Conservation (phyloP, 148 eudicot species). For the Vaccinium darrowii region DNA sequence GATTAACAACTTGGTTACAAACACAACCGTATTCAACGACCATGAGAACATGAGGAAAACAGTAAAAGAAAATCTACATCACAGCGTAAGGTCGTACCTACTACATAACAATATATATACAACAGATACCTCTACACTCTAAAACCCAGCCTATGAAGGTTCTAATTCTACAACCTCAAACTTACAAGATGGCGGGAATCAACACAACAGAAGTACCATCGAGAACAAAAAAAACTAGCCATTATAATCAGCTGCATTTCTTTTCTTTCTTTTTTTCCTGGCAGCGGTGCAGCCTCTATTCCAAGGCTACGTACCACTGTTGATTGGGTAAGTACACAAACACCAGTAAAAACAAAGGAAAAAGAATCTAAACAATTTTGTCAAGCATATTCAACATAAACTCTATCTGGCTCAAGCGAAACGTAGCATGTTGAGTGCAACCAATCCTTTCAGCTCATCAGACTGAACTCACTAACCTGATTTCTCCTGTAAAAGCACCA, state of each 20-base stretch:
- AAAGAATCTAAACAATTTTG: not conserved
- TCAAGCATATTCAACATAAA: not conserved
- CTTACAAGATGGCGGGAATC: not conserved
- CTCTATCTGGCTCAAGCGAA: slow-evolving; percentile 5
- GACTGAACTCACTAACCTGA: slow-evolving; percentile 49
- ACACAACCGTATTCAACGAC: not conserved
- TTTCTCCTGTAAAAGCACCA: slow-evolving; percentile 97
- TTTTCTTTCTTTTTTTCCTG: not conserved
- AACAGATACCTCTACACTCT: not conserved
- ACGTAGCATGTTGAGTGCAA: slow-evolving; percentile 8
- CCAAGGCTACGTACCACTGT: not conserved
- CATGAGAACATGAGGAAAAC: not conserved
- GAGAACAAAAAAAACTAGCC: not conserved
- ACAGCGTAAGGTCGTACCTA: not conserved
- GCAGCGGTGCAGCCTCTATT: not conserved
- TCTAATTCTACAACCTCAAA: not conserved
- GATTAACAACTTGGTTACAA: not conserved
- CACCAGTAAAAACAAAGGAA: not conserved
- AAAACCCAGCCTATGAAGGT: not conserved
- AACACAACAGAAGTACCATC: not conserved
- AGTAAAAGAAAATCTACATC: not conserved
- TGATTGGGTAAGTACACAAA: not conserved
- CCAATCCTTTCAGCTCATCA: not conserved
- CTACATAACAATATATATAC: not conserved
- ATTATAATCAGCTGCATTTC: not conserved